Evolutionary conservation across 345 rosid species (phyloP), one percentile per base, ranked within the genome.

Genomic region (Linum trigynum): DNA sequence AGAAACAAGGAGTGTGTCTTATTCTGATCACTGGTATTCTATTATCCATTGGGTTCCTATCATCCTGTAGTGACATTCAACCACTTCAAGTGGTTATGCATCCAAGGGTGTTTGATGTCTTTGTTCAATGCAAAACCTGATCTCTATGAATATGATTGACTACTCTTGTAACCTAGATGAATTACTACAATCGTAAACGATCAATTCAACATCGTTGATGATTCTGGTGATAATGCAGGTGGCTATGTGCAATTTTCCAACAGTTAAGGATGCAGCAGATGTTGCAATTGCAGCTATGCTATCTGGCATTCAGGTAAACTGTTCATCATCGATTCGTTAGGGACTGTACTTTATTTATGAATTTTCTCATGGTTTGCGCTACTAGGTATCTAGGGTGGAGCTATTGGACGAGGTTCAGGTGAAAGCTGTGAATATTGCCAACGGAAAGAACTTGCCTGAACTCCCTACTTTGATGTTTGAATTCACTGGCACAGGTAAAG

Each of bases 251-350:
- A 92, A 87, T 79, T 92, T 89, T 67, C 94, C 96, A 39, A 78
- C 97, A 35, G 73, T 92, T 51, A 89, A 92, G 78, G 98, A 87
- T 82, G 98, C 97, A 48, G 97, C 98, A 69, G 94, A 92, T 70
- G 98, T 92, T 75, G 91, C 98, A 41, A 89, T 89, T 85, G 91
- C 87, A 59, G 70, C 89, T 55, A 86, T 92, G 97, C 62, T 76
- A 74, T 80, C 90, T 67, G 97, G 97, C 62, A 86, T 92, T 76
- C 97, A 87, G 91, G 97, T 92, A 61, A 63, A 57, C 65, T 57
- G 62, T 76, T 57, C 62, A 64, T 59, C 51, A 62, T 37, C 16
- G 65, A 10, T 60, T 66, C 43, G 3, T 73, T 69, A 23, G 17
- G 38, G 65, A 58, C 40, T 62, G 63, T 63, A 61, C 16, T 62